These are phyloP conservation scores for Alternaria viburni DNA, from an alignment of 2,329 filamentous ascomycete genomes.

Conservation along the genomic window DNA sequence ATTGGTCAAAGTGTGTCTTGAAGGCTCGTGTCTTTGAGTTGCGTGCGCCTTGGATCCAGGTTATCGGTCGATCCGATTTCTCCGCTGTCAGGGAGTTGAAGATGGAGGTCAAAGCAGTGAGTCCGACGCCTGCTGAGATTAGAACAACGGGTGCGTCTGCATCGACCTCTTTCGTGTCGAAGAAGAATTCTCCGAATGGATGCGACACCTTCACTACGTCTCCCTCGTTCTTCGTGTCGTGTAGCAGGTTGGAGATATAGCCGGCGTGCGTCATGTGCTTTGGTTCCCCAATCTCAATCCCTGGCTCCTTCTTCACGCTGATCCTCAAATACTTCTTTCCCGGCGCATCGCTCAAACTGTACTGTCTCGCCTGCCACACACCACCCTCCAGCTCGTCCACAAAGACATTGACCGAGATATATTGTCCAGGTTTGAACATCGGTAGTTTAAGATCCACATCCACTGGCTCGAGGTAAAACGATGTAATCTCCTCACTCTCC, in stretches of 20 bases:
- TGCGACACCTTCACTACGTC: slow-evolving; percentile 70
- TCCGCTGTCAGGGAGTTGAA: slow-evolving; percentile 59
- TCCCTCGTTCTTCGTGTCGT: slow-evolving; percentile 66
- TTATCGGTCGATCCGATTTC: slow-evolving; percentile 56
- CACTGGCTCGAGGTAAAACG: slow-evolving; percentile 71
- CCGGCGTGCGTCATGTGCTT: slow-evolving; percentile 62
- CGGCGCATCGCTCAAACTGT: slow-evolving; percentile 73
- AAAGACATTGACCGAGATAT: slow-evolving; percentile 68
- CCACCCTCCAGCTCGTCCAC: slow-evolving; percentile 57
- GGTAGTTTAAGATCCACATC: slow-evolving; percentile 67
- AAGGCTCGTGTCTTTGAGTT: slow-evolving; percentile 63
- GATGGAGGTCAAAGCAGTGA: slow-evolving; percentile 71
- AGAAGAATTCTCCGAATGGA: slow-evolving; percentile 67
- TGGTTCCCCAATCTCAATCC: slow-evolving; percentile 56
- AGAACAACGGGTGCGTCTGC: slow-evolving; percentile 65
- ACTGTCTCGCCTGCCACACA: slow-evolving; percentile 72
- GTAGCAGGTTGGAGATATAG: slow-evolving; percentile 72
- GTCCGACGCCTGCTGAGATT: slow-evolving; percentile 71
- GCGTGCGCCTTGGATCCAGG: slow-evolving; percentile 68
- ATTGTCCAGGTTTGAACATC: slow-evolving; percentile 72
- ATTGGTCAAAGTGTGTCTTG: slow-evolving; percentile 54
- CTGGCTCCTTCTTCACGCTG: slow-evolving; percentile 71
- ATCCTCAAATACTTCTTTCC: slow-evolving; percentile 69
- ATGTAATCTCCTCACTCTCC: slow-evolving; percentile 72
- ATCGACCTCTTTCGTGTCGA: slow-evolving; percentile 56